Percentiles rank a stretch among this genome's conserved stretches.
Conservation (phyloP, 2,329 filamentous ascomycete species). For the Alternaria gaisen region DNA sequence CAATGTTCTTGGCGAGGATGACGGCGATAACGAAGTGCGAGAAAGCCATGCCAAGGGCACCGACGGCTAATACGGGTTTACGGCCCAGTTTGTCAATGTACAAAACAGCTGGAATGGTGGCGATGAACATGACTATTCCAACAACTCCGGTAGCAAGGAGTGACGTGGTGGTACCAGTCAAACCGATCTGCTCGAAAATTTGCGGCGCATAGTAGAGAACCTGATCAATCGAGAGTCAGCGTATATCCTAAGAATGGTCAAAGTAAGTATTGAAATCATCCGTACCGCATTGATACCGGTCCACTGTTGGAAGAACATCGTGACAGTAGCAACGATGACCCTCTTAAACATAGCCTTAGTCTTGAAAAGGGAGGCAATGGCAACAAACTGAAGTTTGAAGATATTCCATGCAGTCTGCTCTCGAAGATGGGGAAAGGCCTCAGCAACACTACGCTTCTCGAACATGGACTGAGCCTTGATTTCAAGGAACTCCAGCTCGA, state of each 20-base stretch:
- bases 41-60: conserved; percentile 73
- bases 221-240: conserved; percentile 41
- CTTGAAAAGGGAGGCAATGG: conserved; percentile 70
- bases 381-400: conserved; percentile 69
- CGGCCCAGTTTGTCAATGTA: conserved; percentile 72
- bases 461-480: conserved; percentile 82
- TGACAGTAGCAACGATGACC: conserved; percentile 67
- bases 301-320: conserved; percentile 63
- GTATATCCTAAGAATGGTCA: background rate
- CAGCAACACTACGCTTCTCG: conserved; percentile 72
- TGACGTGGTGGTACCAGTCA: conserved; percentile 58
- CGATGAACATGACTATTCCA: conserved; percentile 73
- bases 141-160: conserved; percentile 76
- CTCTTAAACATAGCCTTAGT: conserved; percentile 72
- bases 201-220: conserved; percentile 58
- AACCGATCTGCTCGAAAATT: conserved; percentile 60
- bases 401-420: conserved; percentile 67
- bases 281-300: conserved; percentile 59
- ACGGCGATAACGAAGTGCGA: conserved; percentile 77
- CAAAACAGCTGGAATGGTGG: conserved; percentile 68
- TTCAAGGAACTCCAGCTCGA: conserved; percentile 81
- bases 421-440: conserved; percentile 72
- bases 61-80: conserved; percentile 69
- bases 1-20: conserved; percentile 70
- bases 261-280: background rate